Evolutionary conservation across 768 basidiomycete genomes (phyloP).

Genomic region (Dacryopinax primogenitus): DNA sequence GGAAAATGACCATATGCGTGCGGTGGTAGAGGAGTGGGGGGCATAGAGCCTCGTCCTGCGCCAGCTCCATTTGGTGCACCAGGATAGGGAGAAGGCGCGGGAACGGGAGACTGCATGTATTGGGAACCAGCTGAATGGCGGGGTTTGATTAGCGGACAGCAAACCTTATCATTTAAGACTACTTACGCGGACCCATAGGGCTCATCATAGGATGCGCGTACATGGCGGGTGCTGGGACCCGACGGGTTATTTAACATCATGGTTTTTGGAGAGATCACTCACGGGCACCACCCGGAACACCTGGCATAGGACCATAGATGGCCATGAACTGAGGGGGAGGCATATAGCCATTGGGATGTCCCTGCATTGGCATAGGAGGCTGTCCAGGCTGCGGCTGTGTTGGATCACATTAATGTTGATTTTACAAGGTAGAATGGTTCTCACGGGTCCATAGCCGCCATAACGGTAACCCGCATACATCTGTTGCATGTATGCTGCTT

Average conservation of each 20-base stretch:
- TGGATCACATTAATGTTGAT: background rate
- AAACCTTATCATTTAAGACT: background rate
- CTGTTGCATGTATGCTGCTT: conserved; percentile 39
- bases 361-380: conserved; percentile 23
- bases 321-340: conserved; percentile 71
- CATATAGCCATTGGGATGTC: conserved; percentile 67
- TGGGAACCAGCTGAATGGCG: conserved; percentile 42
- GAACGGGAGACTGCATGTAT: conserved; percentile 67
- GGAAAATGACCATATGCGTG: conserved; percentile 76
- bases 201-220: conserved; percentile 70
- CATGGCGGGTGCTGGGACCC: conserved; percentile 42
- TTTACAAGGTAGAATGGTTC: conserved; percentile 18
- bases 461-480: conserved; percentile 67
- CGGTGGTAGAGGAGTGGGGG: conserved; percentile 77
- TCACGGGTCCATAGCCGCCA: conserved; percentile 61
- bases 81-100: conserved; percentile 61
- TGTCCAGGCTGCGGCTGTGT: background rate
- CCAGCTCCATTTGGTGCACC: conserved; percentile 52
- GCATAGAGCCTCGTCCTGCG: conserved; percentile 67
- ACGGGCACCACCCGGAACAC: conserved; percentile 47
- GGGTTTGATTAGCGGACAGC: conserved; percentile 10
- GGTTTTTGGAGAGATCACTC: conserved; percentile 14
- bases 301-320: conserved; percentile 72
- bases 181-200: conserved; percentile 69
- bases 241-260: conserved; percentile 11